Evolutionary conservation across 345 rosid genomes (phyloP), one percentile per base, ranked within the genome.

Genomic region (Linum trigynum): DNA sequence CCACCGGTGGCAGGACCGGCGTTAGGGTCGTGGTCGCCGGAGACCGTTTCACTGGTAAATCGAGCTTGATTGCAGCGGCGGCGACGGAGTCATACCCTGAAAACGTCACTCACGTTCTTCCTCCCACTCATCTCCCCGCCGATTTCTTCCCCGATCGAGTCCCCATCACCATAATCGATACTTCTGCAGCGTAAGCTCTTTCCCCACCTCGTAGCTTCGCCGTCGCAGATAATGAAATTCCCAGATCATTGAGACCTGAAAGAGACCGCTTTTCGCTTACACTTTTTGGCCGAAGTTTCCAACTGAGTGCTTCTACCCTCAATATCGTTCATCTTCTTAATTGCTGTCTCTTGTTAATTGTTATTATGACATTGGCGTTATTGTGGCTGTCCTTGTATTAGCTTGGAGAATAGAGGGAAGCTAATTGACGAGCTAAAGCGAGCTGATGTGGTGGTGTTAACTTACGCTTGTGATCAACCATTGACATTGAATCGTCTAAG

Each of bases 151-250:
- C 97, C 62, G 95, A 87, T 79, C 78, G 63, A 61, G 76, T 90
- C 51, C 91, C 97, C 41, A 76, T 87, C 76, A 90, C 88, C 66
- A 81, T 90, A 82, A 73, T 90, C 70, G 97, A 90, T 62, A 87
- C 89, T 78, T 85, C 94, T 60, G 79, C 97, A 23, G 78, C 84
- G 97, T 89, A 68, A 32, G 42, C 48, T 57, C 67, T 3, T 35
- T 39, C 35, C 1, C 16, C 32, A 23, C 32, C 32, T 23, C 32
- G 32, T 23, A 23, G 32, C 32, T 23, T 23, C 32, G 32, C 32
- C 32, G 0, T 23, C 32, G 32, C 32, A 1, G 53, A 48, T 3
- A 48, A 48, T 48, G 53, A 23, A 48, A 48, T 9, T 3, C 8
- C 32, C 1, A 23, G 32, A 48, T 48, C 3, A 48, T 48, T 48